A percentile compares a stretch with the other conserved stretches of the same genome.
phyloP scores from a whole-genome alignment of 2,329 filamentous ascomycete species.

The Epichloe baconii region DNA sequence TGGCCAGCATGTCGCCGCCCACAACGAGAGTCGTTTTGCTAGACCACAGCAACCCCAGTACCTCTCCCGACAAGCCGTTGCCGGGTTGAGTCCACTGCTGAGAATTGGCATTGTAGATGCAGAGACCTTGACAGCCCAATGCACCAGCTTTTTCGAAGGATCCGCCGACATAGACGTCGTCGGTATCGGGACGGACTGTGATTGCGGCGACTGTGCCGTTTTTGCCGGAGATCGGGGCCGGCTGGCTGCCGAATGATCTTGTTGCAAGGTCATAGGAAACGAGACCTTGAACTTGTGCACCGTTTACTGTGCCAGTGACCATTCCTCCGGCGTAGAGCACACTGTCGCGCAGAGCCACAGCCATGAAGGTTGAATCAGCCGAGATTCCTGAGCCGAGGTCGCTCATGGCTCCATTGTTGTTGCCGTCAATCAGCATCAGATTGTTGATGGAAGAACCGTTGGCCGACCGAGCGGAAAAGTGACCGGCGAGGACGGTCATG shows the following conservation, averaged over 20 bases:
- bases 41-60: conserved; percentile 64
- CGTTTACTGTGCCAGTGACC: conserved; percentile 57
- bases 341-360: conserved; percentile 53
- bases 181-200: conserved; percentile 52
- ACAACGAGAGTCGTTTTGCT: conserved; percentile 59
- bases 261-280: conserved; percentile 64
- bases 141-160: conserved; percentile 73
- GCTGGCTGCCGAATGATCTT: conserved; percentile 55
- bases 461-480: conserved; percentile 59
- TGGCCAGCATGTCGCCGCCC: conserved; percentile 61
- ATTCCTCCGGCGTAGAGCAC: conserved; percentile 73
- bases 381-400: conserved; percentile 58
- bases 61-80: conserved; percentile 54
- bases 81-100: conserved; percentile 74
- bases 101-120: conserved; percentile 57
- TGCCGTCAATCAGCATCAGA: conserved; percentile 67
- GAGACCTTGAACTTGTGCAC: conserved; percentile 54
- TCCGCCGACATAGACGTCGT: conserved; percentile 75
- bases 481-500: conserved; percentile 76
- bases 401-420: conserved; percentile 49
- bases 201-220: conserved; percentile 67
- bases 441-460: conserved; percentile 66
- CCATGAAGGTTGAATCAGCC: conserved; percentile 59
- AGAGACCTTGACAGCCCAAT: conserved; percentile 70
- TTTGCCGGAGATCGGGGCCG: conserved; percentile 58